These are phyloP conservation scores for Sphaerulina vaccinii DNA, from an alignment of 2,329 filamentous ascomycete genomes.

Conservation along the genomic window DNA sequence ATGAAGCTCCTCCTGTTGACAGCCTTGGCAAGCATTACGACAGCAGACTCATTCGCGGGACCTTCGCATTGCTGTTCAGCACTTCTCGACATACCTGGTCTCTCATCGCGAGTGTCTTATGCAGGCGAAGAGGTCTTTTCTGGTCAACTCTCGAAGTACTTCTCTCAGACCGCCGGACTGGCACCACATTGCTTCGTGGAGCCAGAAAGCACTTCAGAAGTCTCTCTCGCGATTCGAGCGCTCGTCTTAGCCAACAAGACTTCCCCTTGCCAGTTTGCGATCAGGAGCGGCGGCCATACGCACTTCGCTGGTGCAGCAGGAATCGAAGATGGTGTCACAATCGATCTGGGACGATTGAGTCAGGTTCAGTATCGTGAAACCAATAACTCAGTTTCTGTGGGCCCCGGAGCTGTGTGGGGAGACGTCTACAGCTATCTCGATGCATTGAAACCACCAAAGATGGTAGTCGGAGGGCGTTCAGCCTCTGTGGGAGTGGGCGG, in stretches of 20 bases:
- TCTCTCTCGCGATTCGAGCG: constrained; percentile 4
- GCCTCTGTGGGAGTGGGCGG: constrained; percentile 21
- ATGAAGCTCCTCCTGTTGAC: background rate
- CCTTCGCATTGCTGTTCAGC: background rate
- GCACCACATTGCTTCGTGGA: constrained; percentile 7
- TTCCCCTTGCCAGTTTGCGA: background rate
- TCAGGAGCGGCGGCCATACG: constrained; percentile 7
- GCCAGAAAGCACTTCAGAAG: constrained; percentile 5
- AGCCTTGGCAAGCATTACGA: too few relatives aligned
- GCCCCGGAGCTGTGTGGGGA: constrained; percentile 48
- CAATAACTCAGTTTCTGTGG: constrained; percentile 43
- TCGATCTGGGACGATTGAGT: constrained; percentile 49
- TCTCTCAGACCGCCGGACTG: too few relatives aligned
- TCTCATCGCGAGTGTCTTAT: constrained; percentile 1
- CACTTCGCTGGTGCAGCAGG: constrained; percentile 14
- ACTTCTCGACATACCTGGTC: background rate
- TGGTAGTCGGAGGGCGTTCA: constrained; percentile 46
- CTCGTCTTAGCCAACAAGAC: constrained; percentile 7
- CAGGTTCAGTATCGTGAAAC: constrained; percentile 38
- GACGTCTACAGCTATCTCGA: constrained; percentile 46
- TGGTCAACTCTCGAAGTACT: background rate
- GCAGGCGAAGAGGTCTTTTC: constrained; percentile 1
- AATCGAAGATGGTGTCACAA: constrained; percentile 32
- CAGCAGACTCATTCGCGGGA: background rate
- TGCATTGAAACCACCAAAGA: constrained; percentile 35